These are phyloP conservation scores for Aspergillus hortae DNA, from an alignment of 2,329 filamentous ascomycete genomes.

Conservation along the genomic window DNA sequence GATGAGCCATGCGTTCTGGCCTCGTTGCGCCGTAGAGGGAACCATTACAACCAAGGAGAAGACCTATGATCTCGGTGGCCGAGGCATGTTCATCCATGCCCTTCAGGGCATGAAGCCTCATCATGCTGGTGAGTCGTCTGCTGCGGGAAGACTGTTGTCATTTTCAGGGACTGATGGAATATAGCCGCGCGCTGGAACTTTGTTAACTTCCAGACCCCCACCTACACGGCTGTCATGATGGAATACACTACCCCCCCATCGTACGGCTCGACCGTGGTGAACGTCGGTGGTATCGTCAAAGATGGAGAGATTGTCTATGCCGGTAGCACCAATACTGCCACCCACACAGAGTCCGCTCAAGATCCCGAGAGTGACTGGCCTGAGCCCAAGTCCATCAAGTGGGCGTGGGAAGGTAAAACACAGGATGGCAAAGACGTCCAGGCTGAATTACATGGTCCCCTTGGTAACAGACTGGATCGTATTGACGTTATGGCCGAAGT, in stretches of 20 bases:
- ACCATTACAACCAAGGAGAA: conserved; percentile 79
- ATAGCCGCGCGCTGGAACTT: conserved; percentile 86
- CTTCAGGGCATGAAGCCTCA: conserved; percentile 99
- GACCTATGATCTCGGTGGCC: conserved; percentile 76
- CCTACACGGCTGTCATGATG: conserved; percentile 87
- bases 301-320: conserved; percentile 77
- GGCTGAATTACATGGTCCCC: conserved; percentile 64
- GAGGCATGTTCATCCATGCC: conserved; percentile 75
- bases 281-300: conserved; percentile 75
- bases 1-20: conserved; percentile 95
- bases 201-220: conserved; percentile 82
- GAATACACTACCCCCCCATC: conserved; percentile 91
- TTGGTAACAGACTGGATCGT: conserved; percentile 71
- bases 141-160: background rate
- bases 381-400: conserved; percentile 72
- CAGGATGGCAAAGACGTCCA: conserved; percentile 71
- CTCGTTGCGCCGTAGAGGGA: conserved; percentile 75
- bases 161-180: conserved; percentile 5
- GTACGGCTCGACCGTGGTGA: conserved; percentile 81
- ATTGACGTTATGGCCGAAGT: conserved; percentile 97
- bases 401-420: conserved; percentile 72
- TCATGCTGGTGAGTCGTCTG: conserved; percentile 64
- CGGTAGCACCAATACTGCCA: conserved; percentile 61
- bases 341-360: conserved; percentile 65
- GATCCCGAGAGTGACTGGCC: conserved; percentile 85